phyloP scores from a whole-genome alignment of 2,329 filamentous ascomycete species.

The Neonectria faginata region DNA sequence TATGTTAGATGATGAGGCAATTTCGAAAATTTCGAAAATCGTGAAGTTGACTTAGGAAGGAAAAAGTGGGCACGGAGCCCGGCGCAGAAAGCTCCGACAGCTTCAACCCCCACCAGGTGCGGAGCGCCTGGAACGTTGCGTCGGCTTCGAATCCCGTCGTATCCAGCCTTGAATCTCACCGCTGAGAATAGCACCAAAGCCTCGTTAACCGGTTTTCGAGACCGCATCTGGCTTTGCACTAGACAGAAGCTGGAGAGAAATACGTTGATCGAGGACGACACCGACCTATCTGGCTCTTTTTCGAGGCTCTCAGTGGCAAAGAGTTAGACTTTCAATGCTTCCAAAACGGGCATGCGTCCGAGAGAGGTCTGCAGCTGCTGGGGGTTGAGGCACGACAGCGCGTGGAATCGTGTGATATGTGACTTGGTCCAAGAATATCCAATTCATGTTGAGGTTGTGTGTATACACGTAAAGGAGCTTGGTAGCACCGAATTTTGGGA shows the following conservation, averaged over 20 bases:
- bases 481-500: neutral
- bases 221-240: constrained; percentile 3
- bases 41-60: constrained; percentile 4
- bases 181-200: constrained; percentile 5
- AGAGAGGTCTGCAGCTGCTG: constrained; percentile 18
- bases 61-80: constrained; percentile 30
- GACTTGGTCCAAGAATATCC: constrained; percentile 15
- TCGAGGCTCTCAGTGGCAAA: constrained; percentile 21
- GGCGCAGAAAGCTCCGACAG: constrained; percentile 25
- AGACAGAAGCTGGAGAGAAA: neutral
- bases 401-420: constrained; percentile 21
- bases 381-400: constrained; percentile 13
- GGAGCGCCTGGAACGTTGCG: too few species aligned
- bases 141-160: too few species aligned
- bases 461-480: neutral
- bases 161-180: constrained; percentile 4
- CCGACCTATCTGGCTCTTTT: neutral
- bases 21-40: constrained; percentile 2
- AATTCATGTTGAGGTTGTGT: neutral
- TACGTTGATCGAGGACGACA: constrained; percentile 9
- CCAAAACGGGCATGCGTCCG: constrained; percentile 16
- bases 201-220: constrained; percentile 23
- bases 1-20: neutral
- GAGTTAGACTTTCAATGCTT: constrained; percentile 23
- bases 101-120: neutral